Evolutionary conservation across 2,329 filamentous ascomycete species (phyloP), one percentile per base, ranked within the genome.

Genomic region (Trichoderma koningii): DNA sequence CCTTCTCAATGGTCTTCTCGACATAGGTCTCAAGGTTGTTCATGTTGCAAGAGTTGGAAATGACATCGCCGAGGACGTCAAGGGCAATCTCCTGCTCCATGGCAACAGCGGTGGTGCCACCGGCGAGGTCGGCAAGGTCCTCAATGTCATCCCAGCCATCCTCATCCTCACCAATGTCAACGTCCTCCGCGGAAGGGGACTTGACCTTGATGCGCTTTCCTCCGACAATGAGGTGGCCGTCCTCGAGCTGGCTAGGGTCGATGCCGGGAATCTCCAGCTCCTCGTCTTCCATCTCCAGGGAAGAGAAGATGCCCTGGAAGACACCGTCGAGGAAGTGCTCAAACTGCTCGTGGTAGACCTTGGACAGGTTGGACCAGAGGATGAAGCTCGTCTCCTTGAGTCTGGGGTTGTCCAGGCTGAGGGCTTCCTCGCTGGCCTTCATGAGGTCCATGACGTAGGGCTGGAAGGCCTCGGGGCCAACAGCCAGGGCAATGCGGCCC

Each of bases 51-150:
- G 92, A 92, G 81, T 96, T 89, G 53, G 91, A 89, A 73, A 98
- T 89, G 68, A 99, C 87, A 74, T 99, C 95, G 69, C 93, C 95
- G 42, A 97, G 85, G 6, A 97, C 93, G 77, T 99, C 95, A 51
- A 97, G 87, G 44, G 95, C 94, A 71, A 98, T 96, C 79, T 99
- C 95, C 80, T 98, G 97, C 83, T 98, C 95, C 72, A 97, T 86
- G 26, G 94, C 92, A 63, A 97, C 87, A 61, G 93, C 92, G 28
- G 92, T 96, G 68, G 96, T 91, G 57, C 92, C 92, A 23, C 53
- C 60, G 65, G 87, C 89, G 55, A 96, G 93, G 67, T 93, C 91
- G 66, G 92, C 91, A 50, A 94, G 90, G 44, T 92, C 89, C 52
- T 93, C 90, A 3, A 87, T 86, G 15, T 89, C 83, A 68, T 90